Evolutionary conservation across 2,329 filamentous ascomycete species (phyloP), one percentile per base, ranked within the genome.

Genomic region (Mycogone perniciosa): DNA sequence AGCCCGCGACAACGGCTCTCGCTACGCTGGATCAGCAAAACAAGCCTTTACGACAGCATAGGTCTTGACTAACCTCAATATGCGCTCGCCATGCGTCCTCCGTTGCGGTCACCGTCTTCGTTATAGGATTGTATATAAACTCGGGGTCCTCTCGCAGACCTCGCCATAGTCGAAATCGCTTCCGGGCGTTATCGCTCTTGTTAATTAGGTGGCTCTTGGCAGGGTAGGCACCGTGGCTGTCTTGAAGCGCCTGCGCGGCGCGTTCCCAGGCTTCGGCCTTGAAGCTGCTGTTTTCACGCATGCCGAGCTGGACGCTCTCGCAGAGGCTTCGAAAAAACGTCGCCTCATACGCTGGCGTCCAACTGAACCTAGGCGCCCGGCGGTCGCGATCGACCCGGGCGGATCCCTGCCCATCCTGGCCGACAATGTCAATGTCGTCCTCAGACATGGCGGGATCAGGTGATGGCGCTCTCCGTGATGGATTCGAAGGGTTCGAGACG

Each of bases 181-280:
- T 82, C 46, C 79, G 73, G 53, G 79, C 79, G 63, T 82, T 82
- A 65, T 82, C 79, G 56, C 77, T 80, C 67, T 82, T 82, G 69
- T 82, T 82, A 64, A 82, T 80, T 34, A 82, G 74, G 49, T 82
- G 79, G 58, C 73, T 76, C 66, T 82, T 82, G 54, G 79, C 74
- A n/a, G 79, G 77, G 55, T 73, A 80, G 42, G 79, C 77, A 59
- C 71, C 70, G 59, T 82, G 79, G 48, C 72, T 73, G 31, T 78
- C 75, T 65, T 76, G 73, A 49, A 82, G 65, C 31, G 76, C 77
- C 43, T 71, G 67, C 50, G 75, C 73, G 42, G 79, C 79, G 56
- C 77, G 76, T 51, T 81, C 76, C 79, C 79, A 82, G 2, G 79
- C 79, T 60, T 81, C 78, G 13, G 75, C 71, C 65, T 82, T 82